A percentile compares a stretch with the other conserved stretches of the same genome.
Conservation (phyloP, 164 flowering plant genomes). For the Malania oleifera region DNA sequence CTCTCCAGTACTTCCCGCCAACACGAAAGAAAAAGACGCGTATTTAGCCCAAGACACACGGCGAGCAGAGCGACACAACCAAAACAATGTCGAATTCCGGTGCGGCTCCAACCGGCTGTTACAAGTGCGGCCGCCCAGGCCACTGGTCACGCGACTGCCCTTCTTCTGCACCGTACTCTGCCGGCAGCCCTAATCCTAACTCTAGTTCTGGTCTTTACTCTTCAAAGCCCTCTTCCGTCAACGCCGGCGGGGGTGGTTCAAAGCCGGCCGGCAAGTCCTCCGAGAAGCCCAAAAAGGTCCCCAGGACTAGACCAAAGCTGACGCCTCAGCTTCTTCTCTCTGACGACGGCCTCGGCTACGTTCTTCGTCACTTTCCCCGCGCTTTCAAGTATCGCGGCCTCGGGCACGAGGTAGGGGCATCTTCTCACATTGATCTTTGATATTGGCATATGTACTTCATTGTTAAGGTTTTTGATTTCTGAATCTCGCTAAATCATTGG, state of each 20-base stretch:
- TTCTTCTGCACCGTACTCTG: slow-evolving; percentile 28
- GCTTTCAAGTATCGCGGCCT: slow-evolving; percentile 76
- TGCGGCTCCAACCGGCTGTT: slow-evolving; percentile 82
- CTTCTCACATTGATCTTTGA: background rate
- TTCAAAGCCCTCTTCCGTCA: slow-evolving; percentile 7
- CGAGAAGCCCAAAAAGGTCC: slow-evolving; percentile 53
- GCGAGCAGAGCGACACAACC: too few species aligned
- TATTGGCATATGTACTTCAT: too few species aligned
- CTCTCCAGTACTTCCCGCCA: too few species aligned
- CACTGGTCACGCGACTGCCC: slow-evolving; percentile 99
- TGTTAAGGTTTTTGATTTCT: too few species aligned
- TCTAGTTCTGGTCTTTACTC: slow-evolving; percentile 7
- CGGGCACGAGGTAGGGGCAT: slow-evolving; percentile 67
- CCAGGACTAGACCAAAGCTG: slow-evolving; percentile 71
- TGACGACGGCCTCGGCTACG: slow-evolving; percentile 74
- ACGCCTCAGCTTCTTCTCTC: slow-evolving; percentile 79
- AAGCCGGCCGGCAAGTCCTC: slow-evolving; percentile 10
- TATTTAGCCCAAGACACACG: too few species aligned
- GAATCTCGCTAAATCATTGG: too few species aligned
- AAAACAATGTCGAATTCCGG: too few species aligned
- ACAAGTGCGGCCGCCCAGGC: slow-evolving; percentile 95
- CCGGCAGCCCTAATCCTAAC: slow-evolving; percentile 17
- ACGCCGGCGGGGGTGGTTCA: slow-evolving; percentile 2
- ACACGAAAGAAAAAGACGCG: too few species aligned
- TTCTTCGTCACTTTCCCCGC: slow-evolving; percentile 82